A percentile compares a stretch with the other conserved stretches of the same genome.
Evolutionary conservation across 331 rosid genomes (phyloP).

Genomic region (Malus hybrid): DNA sequence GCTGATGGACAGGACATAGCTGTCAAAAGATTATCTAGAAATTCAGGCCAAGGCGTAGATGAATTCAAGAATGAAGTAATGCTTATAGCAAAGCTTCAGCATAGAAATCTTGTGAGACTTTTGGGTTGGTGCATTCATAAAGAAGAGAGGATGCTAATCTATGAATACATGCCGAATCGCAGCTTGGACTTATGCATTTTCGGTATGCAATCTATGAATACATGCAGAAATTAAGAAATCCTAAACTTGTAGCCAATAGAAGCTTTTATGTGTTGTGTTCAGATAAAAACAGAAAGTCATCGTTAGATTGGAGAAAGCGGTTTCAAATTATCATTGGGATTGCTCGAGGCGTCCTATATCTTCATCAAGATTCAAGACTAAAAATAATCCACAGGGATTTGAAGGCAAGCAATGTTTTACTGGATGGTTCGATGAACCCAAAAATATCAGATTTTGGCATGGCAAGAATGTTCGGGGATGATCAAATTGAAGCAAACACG

Average conservation of each 20-base stretch:
- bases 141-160: constrained; percentile 32
- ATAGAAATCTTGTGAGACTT: constrained; percentile 27
- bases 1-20: constrained; percentile 22
- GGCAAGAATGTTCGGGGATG: too few relatives aligned
- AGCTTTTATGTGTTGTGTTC: neutral
- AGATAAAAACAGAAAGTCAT: constrained; percentile 9
- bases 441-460: too few relatives aligned
- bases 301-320: neutral
- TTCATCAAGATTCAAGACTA: too few relatives aligned
- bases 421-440: too few relatives aligned
- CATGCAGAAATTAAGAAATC: neutral
- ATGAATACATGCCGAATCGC: constrained; percentile 26
- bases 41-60: constrained; percentile 22
- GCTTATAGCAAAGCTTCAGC: constrained; percentile 29
- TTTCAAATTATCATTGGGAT: too few relatives aligned
- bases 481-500: constrained; percentile 29
- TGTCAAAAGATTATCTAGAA: constrained; percentile 23
- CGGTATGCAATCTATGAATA: constrained; percentile 7
- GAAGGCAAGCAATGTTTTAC: too few relatives aligned
- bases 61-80: constrained; percentile 27
- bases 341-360: too few relatives aligned
- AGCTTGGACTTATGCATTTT: constrained; percentile 23
- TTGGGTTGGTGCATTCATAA: constrained; percentile 18
- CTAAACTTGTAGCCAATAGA: neutral
- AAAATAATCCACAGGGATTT: too few relatives aligned